Percentiles rank a stretch among this genome's conserved stretches.
Conservation (phyloP, 2,329 filamentous ascomycete species). For the Pseudodiploospora longispora region DNA sequence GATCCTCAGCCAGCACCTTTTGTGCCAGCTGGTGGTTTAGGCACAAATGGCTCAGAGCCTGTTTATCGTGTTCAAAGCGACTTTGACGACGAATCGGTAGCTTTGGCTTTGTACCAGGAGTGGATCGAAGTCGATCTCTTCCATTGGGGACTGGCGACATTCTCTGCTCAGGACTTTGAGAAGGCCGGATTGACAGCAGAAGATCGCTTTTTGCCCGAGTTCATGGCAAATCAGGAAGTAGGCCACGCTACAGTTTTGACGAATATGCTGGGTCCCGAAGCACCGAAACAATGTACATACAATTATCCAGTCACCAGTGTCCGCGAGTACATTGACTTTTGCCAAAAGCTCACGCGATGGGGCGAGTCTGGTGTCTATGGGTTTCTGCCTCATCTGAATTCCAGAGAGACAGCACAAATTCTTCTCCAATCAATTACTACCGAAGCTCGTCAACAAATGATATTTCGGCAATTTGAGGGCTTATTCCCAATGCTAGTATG, state of each 20-base stretch:
- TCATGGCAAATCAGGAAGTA: conserved; percentile 70
- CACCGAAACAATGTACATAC: conserved; percentile 70
- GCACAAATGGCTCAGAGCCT: conserved; percentile 68
- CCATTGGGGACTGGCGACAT: conserved; percentile 64
- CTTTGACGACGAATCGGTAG: conserved; percentile 74
- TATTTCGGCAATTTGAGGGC: conserved; percentile 75
- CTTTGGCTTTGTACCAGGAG: conserved; percentile 70
- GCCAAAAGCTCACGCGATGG: conserved; percentile 75
- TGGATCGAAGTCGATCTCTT: conserved; percentile 82
- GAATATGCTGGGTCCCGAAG: conserved; percentile 66
- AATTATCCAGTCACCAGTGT: conserved; percentile 72
- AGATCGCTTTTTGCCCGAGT: conserved; percentile 62
- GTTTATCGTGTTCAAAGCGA: conserved; percentile 73
- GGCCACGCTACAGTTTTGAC: conserved; percentile 70
- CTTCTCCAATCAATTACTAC: conserved; percentile 69
- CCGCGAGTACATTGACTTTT: conserved; percentile 73
- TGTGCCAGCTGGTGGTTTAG: conserved; percentile 62
- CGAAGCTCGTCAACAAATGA: conserved; percentile 75
- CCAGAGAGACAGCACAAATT: conserved; percentile 63
- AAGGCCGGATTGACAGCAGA: conserved; percentile 59
- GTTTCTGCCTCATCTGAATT: conserved; percentile 70
- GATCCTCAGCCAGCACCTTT: conserved; percentile 63
- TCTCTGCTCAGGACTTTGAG: conserved; percentile 61
- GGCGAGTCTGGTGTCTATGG: conserved; percentile 76
- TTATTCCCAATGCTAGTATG: conserved; percentile 76